phyloP scores from a whole-genome alignment of 2,329 filamentous ascomycete species.

The Dissoconium aciculare region DNA sequence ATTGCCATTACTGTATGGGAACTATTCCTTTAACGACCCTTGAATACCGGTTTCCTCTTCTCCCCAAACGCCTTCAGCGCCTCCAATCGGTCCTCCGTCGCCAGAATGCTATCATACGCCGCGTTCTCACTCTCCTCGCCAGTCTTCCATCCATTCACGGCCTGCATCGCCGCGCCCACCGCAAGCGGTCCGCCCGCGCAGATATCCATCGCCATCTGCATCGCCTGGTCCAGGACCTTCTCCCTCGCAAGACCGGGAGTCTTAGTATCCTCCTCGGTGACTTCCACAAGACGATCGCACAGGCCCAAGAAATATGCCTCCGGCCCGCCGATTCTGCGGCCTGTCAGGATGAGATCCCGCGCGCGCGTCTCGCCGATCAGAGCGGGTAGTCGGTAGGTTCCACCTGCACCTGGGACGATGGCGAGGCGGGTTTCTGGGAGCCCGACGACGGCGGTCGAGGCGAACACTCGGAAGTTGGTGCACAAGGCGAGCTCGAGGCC shows the following conservation, averaged over 20 bases:
- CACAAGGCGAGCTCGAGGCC: conserved; percentile 84
- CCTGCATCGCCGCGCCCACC: conserved; percentile 61
- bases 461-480: conserved; percentile 77
- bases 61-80: conserved; percentile 72
- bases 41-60: conserved; percentile 57
- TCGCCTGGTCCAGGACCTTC: conserved; percentile 57
- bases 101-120: conserved; percentile 71
- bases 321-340: conserved; percentile 63
- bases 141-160: conserved; percentile 51
- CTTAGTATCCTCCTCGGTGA: conserved; percentile 44
- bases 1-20: neutral
- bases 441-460: conserved; percentile 61
- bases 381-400: conserved; percentile 71
- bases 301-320: conserved; percentile 89
- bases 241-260: conserved; percentile 43
- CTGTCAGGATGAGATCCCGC: conserved; percentile 81
- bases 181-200: conserved; percentile 82
- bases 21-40: conserved; percentile 32
- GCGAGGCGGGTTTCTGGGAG: conserved; percentile 85
- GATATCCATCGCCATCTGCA: conserved; percentile 68
- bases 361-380: conserved; percentile 69
- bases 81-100: conserved; percentile 75
- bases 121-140: conserved; percentile 68
- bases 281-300: conserved; percentile 77
- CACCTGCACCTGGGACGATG: conserved; percentile 89